These are phyloP conservation scores for Torulaspora maleeae DNA, from an alignment of 805 yeast species.

Conservation along the genomic window DNA sequence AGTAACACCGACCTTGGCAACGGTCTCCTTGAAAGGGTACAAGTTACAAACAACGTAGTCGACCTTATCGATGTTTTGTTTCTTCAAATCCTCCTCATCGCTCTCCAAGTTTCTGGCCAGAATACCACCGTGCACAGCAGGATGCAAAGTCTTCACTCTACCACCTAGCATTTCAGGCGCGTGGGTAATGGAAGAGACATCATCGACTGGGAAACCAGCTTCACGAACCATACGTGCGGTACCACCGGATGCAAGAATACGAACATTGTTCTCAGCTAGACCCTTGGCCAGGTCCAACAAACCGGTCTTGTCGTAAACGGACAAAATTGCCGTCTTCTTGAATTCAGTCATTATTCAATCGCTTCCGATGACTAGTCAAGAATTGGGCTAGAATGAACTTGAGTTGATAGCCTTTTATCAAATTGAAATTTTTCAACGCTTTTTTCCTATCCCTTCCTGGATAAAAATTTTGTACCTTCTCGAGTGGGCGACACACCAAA, in stretches of 20 bases:
- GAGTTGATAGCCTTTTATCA: background rate
- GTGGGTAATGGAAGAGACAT: conserved; percentile 89
- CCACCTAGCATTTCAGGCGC: conserved; percentile 99
- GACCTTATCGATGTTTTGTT: conserved; percentile 90
- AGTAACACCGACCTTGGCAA: conserved; percentile 91
- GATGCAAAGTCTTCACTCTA: conserved; percentile 96
- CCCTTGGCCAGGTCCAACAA: conserved; percentile 95
- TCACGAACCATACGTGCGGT: conserved; percentile 92
- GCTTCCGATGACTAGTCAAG: background rate
- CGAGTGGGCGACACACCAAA: background rate
- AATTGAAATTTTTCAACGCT: background rate
- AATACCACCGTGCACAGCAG: conserved; percentile 98
- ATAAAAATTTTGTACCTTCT: background rate
- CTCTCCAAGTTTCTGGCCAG: conserved; percentile 88
- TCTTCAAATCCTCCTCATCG: conserved; percentile 82
- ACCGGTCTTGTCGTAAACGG: conserved; percentile 97
- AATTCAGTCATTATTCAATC: conserved; percentile 26
- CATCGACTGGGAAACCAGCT: conserved; percentile 97
- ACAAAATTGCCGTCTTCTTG: conserved; percentile 85
- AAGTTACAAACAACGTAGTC: conserved; percentile 96
- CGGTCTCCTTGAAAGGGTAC: conserved; percentile 97
- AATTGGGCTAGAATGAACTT: background rate
- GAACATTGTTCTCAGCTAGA: conserved; percentile 76
- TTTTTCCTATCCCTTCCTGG: conserved; percentile 1
- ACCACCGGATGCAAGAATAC: conserved; percentile 96